A percentile compares a stretch with the other conserved stretches of the same genome.
Conservation (phyloP, 306 rosid species). For the Boehmeria nivea region DNA sequence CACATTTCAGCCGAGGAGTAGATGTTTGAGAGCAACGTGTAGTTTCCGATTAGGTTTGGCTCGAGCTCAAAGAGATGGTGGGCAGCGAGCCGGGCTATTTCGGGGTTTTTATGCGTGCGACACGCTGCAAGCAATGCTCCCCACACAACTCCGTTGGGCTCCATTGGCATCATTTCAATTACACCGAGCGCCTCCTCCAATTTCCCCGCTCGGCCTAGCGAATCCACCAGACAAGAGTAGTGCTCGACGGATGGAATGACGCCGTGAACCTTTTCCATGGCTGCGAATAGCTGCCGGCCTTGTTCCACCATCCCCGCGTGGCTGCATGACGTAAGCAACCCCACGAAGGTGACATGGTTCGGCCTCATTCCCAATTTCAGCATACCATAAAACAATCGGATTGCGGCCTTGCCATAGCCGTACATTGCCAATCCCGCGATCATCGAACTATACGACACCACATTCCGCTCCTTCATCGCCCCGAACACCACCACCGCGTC, state of each 20-base stretch:
- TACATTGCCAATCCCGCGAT: constrained; percentile 72
- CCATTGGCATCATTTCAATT: constrained; percentile 56
- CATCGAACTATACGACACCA: constrained; percentile 76
- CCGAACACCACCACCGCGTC: constrained; percentile 56
- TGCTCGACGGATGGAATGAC: constrained; percentile 53
- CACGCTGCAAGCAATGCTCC: constrained; percentile 95
- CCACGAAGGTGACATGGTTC: constrained; percentile 64
- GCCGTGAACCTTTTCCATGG: constrained; percentile 52
- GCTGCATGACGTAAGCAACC: constrained; percentile 68
- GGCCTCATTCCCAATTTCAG: constrained; percentile 56
- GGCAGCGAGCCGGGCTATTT: constrained; percentile 63
- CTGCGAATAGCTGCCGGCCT: constrained; percentile 59
- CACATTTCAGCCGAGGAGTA: constrained; percentile 71
- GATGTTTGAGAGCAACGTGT: constrained; percentile 58
- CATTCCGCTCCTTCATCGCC: constrained; percentile 57
- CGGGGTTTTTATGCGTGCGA: constrained; percentile 51
- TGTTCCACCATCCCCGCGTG: constrained; percentile 74
- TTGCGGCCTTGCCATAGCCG: constrained; percentile 52
- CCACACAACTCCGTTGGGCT: constrained; percentile 69
- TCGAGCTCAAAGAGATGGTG: constrained; percentile 64
- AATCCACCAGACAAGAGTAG: constrained; percentile 80
- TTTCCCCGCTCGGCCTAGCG: constrained; percentile 74
- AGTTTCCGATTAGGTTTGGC: constrained; percentile 63
- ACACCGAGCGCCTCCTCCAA: constrained; percentile 65
- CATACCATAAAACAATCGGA: constrained; percentile 70